A percentile compares a stretch with the other conserved stretches of the same genome.
phyloP scores from a whole-genome alignment of 1,284 basidiomycete species.

The Termitomyces sp. region DNA sequence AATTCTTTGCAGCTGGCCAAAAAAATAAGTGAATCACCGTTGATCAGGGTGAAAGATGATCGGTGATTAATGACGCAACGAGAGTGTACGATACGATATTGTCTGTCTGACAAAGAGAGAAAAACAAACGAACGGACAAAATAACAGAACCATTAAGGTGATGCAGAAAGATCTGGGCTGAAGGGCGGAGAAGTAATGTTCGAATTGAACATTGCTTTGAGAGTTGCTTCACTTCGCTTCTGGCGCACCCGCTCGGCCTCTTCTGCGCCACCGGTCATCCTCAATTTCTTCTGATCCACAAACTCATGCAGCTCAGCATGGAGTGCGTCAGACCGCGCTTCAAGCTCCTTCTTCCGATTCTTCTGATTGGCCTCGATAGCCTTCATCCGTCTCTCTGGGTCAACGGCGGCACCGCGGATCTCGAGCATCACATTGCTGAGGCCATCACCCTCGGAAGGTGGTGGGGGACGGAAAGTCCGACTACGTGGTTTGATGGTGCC shows the following conservation, averaged over 20 bases:
- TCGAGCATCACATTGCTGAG: slow-evolving; percentile 80
- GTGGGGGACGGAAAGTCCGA: slow-evolving; percentile 50
- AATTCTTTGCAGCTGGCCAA: not conserved
- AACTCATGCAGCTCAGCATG: slow-evolving; percentile 79
- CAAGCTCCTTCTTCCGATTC: slow-evolving; percentile 70
- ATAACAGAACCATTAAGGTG: not conserved
- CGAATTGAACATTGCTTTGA: slow-evolving; percentile 82
- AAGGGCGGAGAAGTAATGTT: slow-evolving; percentile 16
- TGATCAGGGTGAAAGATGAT: not conserved
- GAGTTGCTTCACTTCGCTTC: slow-evolving; percentile 74
- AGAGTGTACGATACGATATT: slow-evolving; percentile 8
- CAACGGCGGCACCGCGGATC: slow-evolving; percentile 77
- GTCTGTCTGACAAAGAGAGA: no score
- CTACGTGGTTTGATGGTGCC: slow-evolving; percentile 26
- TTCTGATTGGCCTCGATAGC: slow-evolving; percentile 87
- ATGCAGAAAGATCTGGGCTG: slow-evolving; percentile 16
- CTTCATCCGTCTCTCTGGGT: slow-evolving; percentile 78
- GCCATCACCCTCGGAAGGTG: slow-evolving; percentile 62
- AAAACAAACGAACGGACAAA: not conserved
- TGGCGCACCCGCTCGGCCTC: slow-evolving; percentile 84
- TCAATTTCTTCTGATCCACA: slow-evolving; percentile 79
- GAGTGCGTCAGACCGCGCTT: slow-evolving; percentile 71
- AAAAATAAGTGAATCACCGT: not conserved
- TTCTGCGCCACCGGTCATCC: slow-evolving; percentile 92
- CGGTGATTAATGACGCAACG: slow-evolving; percentile 4